Evolutionary conservation across 441 rosid species (phyloP).

Genomic region (Erodium trifolium): DNA sequence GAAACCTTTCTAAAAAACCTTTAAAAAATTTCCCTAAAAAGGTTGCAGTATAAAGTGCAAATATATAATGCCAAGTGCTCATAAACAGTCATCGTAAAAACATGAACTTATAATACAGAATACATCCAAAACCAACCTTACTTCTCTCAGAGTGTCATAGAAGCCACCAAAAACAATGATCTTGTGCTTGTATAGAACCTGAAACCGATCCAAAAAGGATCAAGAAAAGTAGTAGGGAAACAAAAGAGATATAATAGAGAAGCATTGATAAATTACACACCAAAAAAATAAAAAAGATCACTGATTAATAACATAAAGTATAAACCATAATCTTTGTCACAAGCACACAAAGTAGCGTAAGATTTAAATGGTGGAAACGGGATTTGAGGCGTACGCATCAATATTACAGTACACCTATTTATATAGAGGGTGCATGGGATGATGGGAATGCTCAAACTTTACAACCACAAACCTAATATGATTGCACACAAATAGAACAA

Average conservation of each 20-base stretch:
- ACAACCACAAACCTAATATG: too few species aligned
- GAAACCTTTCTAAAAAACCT: neutral
- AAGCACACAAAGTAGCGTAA: neutral
- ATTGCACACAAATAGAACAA: too few species aligned
- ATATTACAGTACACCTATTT: too few species aligned
- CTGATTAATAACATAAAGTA: neutral
- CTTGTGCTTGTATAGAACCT: conserved; percentile 95
- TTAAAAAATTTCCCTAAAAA: neutral
- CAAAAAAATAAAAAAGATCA: neutral
- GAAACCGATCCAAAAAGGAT: conserved; percentile 25
- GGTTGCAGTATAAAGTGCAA: neutral
- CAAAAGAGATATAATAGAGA: conserved; percentile 7
- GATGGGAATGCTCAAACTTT: too few species aligned
- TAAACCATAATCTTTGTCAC: neutral
- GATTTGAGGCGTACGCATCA: too few species aligned
- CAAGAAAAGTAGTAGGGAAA: neutral
- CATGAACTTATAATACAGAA: conserved; percentile 14
- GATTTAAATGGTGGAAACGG: neutral
- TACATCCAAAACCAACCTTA: conserved; percentile 58
- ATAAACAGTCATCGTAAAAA: neutral
- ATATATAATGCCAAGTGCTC: neutral
- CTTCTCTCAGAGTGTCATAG: conserved; percentile 97
- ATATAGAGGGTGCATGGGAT: too few species aligned
- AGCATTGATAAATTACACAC: neutral
- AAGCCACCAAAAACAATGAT: conserved; percentile 91